Evolutionary conservation across 2,329 filamentous ascomycete species (phyloP), one percentile per base, ranked within the genome.

Genomic region (Chlorencoelia australis): DNA sequence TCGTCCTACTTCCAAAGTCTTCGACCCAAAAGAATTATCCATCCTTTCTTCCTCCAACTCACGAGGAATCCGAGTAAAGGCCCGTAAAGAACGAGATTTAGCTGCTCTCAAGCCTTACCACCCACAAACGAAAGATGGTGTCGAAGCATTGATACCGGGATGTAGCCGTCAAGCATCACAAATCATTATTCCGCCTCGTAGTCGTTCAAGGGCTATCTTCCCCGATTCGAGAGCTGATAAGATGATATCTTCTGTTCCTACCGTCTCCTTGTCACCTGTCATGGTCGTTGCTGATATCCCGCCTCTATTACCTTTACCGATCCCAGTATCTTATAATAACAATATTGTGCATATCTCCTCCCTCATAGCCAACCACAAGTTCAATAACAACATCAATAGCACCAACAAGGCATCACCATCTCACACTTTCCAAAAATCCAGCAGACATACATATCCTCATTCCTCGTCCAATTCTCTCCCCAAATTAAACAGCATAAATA

Each of bases 61-160:
- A n/a, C n/a, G n/a, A n/a, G n/a, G 44, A 31, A 49, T 53, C 15
- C 40, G 37, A 29, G 51, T 53, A 4, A 42, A 42, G 33, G 46
- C 43, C 13, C 37, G 39, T 17, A 53, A 50, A 32, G 35, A 44
- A 16, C 35, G 42, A 24, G 51, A 55, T 30, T 46, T 55, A 2
- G 52, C 48, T 13, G 29, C 27, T 5, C 30, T 42, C 7, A 18
- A 16, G 17, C 15, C 13, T 28, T 10, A 25, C 14, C 17, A 22
- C n/a, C 17, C 27, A 11, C n/a, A n/a, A n/a, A n/a, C n/a, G n/a
- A n/a, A n/a, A n/a, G n/a, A n/a, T n/a, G n/a, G n/a, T n/a, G n/a
- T n/a, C n/a, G n/a, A n/a, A n/a, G n/a, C n/a, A n/a, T n/a, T n/a
- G n/a, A n/a, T n/a, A n/a, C n/a, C n/a, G n/a, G n/a, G n/a, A n/a